Base-by-base conservation (phyloP, 306 rosid genomes). In the Castanea sativa region DNA sequence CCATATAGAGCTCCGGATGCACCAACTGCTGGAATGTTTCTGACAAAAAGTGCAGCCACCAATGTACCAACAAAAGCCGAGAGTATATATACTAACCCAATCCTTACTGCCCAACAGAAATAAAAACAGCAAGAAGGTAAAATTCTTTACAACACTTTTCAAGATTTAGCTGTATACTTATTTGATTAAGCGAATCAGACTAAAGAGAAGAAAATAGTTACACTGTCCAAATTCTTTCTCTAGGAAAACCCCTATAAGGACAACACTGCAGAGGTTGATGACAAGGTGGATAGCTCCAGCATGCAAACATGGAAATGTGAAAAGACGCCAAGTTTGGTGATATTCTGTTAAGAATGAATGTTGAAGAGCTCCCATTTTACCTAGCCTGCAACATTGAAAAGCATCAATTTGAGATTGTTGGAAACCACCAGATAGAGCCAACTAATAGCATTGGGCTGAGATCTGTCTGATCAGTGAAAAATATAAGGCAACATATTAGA, bases 41-140 rank as follows among this genome's bases (percentile, higher is more conserved):
- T 89, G 79, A 90, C 88, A 85, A 90, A 94, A 73, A 92, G 95
- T 76, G 97, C 90, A 81, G 97, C 95, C 86, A 94, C 82, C 90
- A 94, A 79, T 55, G 94, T 69, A 70, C 99, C 99, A 76, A 82
- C 80, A 68, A 89, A 89, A 57, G 91, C 92, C 70, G 99, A 92
- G 30, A 92, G 84, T 57, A 85, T 41, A 80, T 95, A 95, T 90
- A 95, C 85, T 60, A 91, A 78, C 74, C 94, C 98, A 74, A 85
- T 88, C 86, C 91, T 90, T 38, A 86, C 99, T 92, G 94, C 79
- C 52, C 78, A 77, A 82, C 25, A 69, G 55, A 71, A 87, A 76
- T 38, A 81, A 68, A 55, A 52, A 67, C 14, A 23, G 35, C n/a
- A 65, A 32, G 38, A 56, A 75, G 55, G 73, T 78, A n/a, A 45